Percentiles rank a stretch among this genome's conserved stretches.
phyloP scores from a whole-genome alignment of 805 yeast genomes.

The Millerozyma miso region DNA sequence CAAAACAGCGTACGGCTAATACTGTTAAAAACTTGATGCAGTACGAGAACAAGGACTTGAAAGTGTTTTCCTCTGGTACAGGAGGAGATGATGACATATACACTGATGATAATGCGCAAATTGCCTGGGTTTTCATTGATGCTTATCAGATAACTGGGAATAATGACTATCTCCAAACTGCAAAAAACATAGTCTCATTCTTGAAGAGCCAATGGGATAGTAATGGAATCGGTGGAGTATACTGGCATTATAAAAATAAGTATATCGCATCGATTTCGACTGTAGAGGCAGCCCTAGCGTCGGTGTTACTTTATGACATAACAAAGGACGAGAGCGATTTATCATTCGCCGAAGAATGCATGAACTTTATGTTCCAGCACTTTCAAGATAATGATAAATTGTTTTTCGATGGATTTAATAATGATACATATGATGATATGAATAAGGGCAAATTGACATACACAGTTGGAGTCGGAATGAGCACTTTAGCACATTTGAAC shows the following conservation, averaged over 20 bases:
- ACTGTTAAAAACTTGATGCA: conserved; percentile 11
- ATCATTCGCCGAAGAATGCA: conserved; percentile 14
- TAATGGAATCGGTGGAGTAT: conserved; percentile 19
- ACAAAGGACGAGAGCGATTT: conserved; percentile 11
- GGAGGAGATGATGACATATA: conserved; percentile 21
- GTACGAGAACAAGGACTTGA: conserved; percentile 15
- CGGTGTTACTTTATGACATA: conserved; percentile 15
- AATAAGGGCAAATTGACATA: conserved; percentile 27
- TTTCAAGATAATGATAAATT: conserved; percentile 16
- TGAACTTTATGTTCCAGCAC: conserved; percentile 13
- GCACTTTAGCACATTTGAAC: conserved; percentile 19
- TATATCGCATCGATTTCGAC: conserved; percentile 28
- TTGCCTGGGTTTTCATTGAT: conserved; percentile 24
- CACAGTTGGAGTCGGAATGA: conserved; percentile 24
- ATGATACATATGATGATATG: conserved; percentile 8
- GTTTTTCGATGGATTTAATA: conserved; percentile 18
- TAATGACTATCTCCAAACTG: conserved; percentile 14
- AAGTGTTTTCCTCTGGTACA: conserved; percentile 21
- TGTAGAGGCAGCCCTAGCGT: conserved; percentile 25
- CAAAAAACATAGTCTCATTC: conserved; percentile 13
- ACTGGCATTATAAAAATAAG: conserved; percentile 17
- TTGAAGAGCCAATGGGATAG: conserved; percentile 17
- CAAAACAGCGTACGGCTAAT: conserved; percentile 8
- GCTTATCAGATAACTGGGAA: conserved; percentile 17
- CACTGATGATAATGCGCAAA: conserved; percentile 27